These are phyloP conservation scores for Sporothrix globosa DNA, from an alignment of 2,329 filamentous ascomycete species.

Conservation along the genomic window DNA sequence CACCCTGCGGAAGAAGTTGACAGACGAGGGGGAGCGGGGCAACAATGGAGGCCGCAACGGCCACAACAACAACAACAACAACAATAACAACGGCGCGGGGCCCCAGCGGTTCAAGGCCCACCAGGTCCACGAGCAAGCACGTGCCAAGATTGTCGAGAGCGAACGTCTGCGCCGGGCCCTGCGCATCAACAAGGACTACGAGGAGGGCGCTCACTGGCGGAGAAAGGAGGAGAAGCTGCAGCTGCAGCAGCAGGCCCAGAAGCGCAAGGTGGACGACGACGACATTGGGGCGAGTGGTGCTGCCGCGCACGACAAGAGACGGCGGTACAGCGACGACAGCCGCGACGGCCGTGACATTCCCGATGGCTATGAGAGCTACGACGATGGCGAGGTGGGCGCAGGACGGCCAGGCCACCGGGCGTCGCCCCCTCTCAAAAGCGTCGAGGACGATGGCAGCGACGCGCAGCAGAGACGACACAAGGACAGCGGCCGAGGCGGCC, in stretches of 20 bases:
- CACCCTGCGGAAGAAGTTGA: constrained; percentile 65
- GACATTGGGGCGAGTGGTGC: constrained; percentile 26
- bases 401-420: not conserved
- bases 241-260: constrained; percentile 46
- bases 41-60: constrained; percentile 40
- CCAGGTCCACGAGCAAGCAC: constrained; percentile 93
- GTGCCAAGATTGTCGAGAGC: constrained; percentile 95
- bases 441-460: constrained; percentile 21
- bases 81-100: constrained; percentile 42
- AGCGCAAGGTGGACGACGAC: constrained; percentile 44
- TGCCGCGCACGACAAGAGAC: constrained; percentile 2
- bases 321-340: constrained; percentile 20
- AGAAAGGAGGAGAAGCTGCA: constrained; percentile 71
- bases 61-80: constrained; percentile 42
- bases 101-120: constrained; percentile 75
- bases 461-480: not conserved
- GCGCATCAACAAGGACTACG: constrained; percentile 82
- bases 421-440: constrained; percentile 23
- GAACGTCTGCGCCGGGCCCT: constrained; percentile 84
- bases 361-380: constrained; percentile 14
- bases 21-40: constrained; percentile 49
- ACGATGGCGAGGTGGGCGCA: constrained; percentile 21
- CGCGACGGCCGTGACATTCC: not conserved
- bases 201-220: constrained; percentile 84
- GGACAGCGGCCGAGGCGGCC: not conserved